Evolutionary conservation across 2,329 filamentous ascomycete genomes (phyloP).

Genomic region (Pseudogymnoascus verrucosus): DNA sequence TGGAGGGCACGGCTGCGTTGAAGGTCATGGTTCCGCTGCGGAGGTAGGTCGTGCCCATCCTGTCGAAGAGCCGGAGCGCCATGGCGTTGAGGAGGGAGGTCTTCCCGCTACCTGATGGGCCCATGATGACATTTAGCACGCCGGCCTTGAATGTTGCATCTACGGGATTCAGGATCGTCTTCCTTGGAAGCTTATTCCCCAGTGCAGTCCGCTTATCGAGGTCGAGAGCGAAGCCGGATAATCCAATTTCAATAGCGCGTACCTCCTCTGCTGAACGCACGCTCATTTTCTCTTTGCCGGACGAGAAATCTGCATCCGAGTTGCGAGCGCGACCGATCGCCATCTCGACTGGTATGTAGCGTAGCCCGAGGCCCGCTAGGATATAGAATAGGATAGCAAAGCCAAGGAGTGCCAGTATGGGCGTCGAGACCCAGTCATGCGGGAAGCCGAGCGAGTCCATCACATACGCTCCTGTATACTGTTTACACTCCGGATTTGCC

Average conservation of each 20-base stretch:
- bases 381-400: conserved; percentile 58
- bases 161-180: conserved; percentile 59
- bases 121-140: conserved; percentile 69
- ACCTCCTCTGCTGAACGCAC: conserved; percentile 44
- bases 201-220: conserved; percentile 52
- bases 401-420: conserved; percentile 53
- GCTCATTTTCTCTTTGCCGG: conserved; percentile 62
- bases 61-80: conserved; percentile 57
- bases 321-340: conserved; percentile 56
- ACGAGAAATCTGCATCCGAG: conserved; percentile 52
- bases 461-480: conserved; percentile 63
- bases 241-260: conserved; percentile 54
- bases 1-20: conserved; percentile 60
- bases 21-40: conserved; percentile 57
- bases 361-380: conserved; percentile 52
- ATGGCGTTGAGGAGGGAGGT: conserved; percentile 68
- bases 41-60: conserved; percentile 52
- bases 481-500: conserved; percentile 54
- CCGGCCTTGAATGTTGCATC: conserved; percentile 60
- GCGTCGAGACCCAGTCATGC: conserved; percentile 55
- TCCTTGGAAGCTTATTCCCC: conserved; percentile 44
- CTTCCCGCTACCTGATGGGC: conserved; percentile 69
- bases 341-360: conserved; percentile 60
- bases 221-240: conserved; percentile 56
- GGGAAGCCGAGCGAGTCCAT: conserved; percentile 63